Evolutionary conservation across 768 basidiomycete species (phyloP).

Genomic region (Russula abietina): DNA sequence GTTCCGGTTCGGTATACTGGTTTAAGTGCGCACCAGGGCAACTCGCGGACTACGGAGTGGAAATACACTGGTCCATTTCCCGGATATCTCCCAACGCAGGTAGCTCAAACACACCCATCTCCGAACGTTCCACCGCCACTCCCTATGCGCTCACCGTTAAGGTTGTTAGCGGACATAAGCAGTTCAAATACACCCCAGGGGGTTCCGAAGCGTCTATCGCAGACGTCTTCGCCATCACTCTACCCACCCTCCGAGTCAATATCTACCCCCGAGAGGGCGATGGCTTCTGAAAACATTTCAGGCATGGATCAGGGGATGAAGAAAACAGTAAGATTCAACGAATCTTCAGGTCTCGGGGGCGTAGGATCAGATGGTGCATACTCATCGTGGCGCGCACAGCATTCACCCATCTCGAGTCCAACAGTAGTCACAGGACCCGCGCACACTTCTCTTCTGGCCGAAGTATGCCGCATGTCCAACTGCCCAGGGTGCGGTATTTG

Average conservation of each 20-base stretch:
- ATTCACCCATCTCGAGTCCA: background rate
- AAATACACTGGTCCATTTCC: conserved; percentile 23
- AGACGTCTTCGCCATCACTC: conserved; percentile 26
- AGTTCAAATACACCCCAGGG: background rate
- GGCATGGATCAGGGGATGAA: background rate
- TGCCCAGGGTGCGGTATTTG: background rate
- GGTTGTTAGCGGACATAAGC: background rate
- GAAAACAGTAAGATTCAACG: background rate
- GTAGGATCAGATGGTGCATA: background rate
- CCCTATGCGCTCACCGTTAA: conserved; percentile 20
- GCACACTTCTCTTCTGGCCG: conserved; percentile 42
- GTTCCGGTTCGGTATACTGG: conserved; percentile 11
- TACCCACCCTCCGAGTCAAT: conserved; percentile 25
- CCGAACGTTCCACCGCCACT: conserved; percentile 28
- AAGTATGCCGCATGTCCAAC: background rate
- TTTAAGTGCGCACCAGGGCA: background rate
- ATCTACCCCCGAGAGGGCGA: conserved; percentile 8
- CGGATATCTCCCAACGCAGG: conserved; percentile 18
- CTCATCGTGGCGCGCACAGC: background rate
- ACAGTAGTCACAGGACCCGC: conserved; percentile 1
- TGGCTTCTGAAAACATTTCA: background rate
- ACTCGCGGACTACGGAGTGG: background rate
- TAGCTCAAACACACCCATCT: conserved; percentile 21
- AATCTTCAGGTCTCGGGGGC: background rate
- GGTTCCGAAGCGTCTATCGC: conserved; percentile 1